Evolutionary conservation across 345 rosid species (phyloP), one percentile per base, ranked within the genome.

Genomic region (Gossypium turneri): DNA sequence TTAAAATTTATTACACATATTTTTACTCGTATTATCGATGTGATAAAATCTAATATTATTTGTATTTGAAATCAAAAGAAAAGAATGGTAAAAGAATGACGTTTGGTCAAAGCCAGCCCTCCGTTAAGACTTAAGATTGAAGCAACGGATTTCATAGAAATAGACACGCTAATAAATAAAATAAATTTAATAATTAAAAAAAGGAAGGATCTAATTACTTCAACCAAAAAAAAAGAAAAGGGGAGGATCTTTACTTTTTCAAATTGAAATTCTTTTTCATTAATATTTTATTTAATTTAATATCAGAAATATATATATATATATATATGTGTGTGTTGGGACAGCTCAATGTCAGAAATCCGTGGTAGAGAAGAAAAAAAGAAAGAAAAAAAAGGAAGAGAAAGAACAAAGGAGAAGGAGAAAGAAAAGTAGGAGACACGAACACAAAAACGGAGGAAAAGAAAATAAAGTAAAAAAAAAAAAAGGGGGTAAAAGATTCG

Each of bases 341-440:
- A 41, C 25, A 10, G 24, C 7, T 41, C 16, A 1, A n/a, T 64
- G 50, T 41, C 16, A 64, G 68, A 64, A 41, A 64, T 41, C 68
- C 68, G 16, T n/a, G 50, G 25, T 0, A 64, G 48, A 64, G 50
- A 63, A 38, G 12, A 38, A 63, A 2, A 38, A 3, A n/a, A 27
- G 22, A 22, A 27, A 3, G 0, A 3, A 29, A 29, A 29, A 3
- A 29, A 4, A 38, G 2, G n/a, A 9, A 9, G 34, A 60, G 11
- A 9, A 34, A 34, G 41, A 34, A 34, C 7, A 34, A 61, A 12
- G 13, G 7, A 1, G 8, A 41, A 41, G 41, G 50, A n/a, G 15
- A 41, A 63, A 63, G 48, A 38, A n/a, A 17, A 63, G 48, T 48
- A 64, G 50, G 68, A 64, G 68, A 64, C 68, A 41, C 50, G 68